Evolutionary conservation across 495 filamentous ascomycete genomes (phyloP), one percentile per base, ranked within the genome.

Genomic region (Aspergillus asperescens): DNA sequence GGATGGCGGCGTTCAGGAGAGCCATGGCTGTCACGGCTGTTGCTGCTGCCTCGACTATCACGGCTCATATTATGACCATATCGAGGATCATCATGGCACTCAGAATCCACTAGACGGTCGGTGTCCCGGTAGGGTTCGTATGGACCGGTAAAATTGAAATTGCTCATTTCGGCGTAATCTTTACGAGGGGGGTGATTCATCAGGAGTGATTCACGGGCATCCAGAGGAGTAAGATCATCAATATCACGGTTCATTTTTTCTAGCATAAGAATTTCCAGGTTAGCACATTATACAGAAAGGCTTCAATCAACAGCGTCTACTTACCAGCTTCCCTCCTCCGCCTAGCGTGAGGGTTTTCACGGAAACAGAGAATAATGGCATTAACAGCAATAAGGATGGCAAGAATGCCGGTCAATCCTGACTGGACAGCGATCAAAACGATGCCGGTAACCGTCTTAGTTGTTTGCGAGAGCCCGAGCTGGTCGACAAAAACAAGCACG

Each of bases 361-460:
- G 84, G 76, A 81, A 84, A 71, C 83, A 89, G 27, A 83, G 76
- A 56, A 89, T 83, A 52, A 96, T 80, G 22, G 91, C 87, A 60
- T 98, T 97, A 65, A 90, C 84, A 15, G 81, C 86, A 61, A 98
- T 93, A 29, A 97, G 74, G 48, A 98, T 90, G 24, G 89, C 93
- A 41, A 98, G 77, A 27, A 86, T 68, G 50, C 78, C 90, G 1
- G 93, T 94, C 47, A 98, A 74, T 6, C 84, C 81, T 0, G 87
- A 88, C 69, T 98, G 93, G 15, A 96, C 76, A 37, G 82, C 92
- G 52, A 98, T 92, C 38, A 98, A 76, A 10, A 92, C 86, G 24
- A 96, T 82, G 34, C 93, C 93, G 32, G 84, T 88, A 54, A 96
- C 80, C 2, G 93, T 97, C 71, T 97, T 90, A n/a, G 93, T 96